These are phyloP conservation scores for Eucalyptus leucophloia DNA, from an alignment of 345 rosid species.

Conservation along the genomic window DNA sequence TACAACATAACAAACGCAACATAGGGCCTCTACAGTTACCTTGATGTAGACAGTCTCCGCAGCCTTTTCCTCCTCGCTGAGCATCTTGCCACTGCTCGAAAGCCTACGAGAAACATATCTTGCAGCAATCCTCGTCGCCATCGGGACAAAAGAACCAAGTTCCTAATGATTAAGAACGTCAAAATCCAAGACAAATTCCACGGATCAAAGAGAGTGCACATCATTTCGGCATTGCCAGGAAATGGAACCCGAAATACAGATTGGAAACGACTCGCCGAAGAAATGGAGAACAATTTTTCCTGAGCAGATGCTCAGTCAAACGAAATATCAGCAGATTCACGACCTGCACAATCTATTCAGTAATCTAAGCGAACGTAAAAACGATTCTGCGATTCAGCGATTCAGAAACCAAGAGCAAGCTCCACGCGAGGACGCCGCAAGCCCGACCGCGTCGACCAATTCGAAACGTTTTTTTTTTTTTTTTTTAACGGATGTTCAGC, in stretches of 20 bases:
- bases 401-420: background rate
- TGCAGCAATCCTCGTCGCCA: constrained; percentile 49
- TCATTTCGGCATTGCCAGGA: background rate
- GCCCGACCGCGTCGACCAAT: background rate
- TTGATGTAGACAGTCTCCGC: constrained; percentile 86
- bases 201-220: background rate
- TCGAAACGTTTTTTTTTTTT: background rate
- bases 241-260: background rate
- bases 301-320: background rate
- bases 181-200: background rate
- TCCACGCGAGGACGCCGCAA: background rate
- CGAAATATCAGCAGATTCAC: background rate
- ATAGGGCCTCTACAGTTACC: background rate
- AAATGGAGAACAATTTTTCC: background rate
- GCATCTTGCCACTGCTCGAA: constrained; percentile 58
- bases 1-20: background rate
- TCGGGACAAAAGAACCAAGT: background rate
- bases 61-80: constrained; percentile 91
- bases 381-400: background rate
- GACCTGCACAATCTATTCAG: background rate
- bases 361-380: background rate
- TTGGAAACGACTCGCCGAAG: background rate
- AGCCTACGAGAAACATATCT: constrained; percentile 55
- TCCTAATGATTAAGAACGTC: background rate
- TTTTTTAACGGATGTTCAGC: background rate